Evolutionary conservation across 2,329 filamentous ascomycete species (phyloP), one percentile per base, ranked within the genome.

Genomic region (Spiromastix sp.): DNA sequence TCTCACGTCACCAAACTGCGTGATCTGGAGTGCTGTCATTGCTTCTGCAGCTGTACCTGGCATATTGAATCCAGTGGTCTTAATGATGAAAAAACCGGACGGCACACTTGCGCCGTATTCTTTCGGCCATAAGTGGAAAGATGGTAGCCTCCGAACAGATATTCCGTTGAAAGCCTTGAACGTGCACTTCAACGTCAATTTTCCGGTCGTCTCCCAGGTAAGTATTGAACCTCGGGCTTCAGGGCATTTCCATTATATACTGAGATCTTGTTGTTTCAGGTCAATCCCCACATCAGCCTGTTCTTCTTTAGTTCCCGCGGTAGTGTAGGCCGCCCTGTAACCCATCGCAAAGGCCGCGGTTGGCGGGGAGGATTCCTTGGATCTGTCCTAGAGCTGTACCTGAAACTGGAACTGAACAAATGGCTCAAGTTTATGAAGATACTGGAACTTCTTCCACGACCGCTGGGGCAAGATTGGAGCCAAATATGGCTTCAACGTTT

Each of bases 61-160:
- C 2, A 96, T 98, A 38, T 66, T 96, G 22, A 96, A 96, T 52
- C 91, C 91, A 0, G 89, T 98, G 1, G 75, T 98, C 5, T 84
- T 85, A 67, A 87, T 94, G 79, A 78, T 77, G 68, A 94, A 93
- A 64, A 82, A 73, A 35, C 68, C 71, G 12, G 74, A 86, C 40
- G 87, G 86, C 1, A 77, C 69, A 2, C 68, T 98, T 3, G 76
- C 77, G 1, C 91, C 91, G 0, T 98, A 94, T 59, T 93, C 85
- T 1, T 98, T 98, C 54, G 91, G 91, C 0, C 87, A 96, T 67
- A 96, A 96, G 63, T 98, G 91, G 91, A 98, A 98, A 60, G 91
- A 98, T 56, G 91, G 91, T 35, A 91, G 82, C 47, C 64, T 98
- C 36, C 75, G 91, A 24, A 98, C 91, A 1, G 91, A 98, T 52